Base-by-base conservation (phyloP, 2,329 filamentous ascomycete genomes). In the Phaeoacremonium minimum region DNA sequence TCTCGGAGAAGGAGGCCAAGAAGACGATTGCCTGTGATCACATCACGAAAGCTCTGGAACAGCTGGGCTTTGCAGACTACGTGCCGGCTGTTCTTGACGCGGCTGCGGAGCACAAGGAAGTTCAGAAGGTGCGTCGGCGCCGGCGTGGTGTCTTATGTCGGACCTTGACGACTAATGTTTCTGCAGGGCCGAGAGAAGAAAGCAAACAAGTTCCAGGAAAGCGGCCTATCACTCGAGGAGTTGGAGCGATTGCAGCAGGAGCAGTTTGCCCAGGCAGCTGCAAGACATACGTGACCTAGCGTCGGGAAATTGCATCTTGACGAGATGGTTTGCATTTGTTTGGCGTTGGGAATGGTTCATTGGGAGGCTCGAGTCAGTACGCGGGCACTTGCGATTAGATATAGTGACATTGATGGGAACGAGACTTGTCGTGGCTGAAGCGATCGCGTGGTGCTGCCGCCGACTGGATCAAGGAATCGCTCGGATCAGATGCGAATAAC, bases 21-120 rank as follows among this genome's bases (percentile, higher is more conserved):
- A 98, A 98, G 75, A 98, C 93, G 4, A 98, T 98, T 51, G 91
- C 91, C 11, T 95, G 88, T 61, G 93, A 98, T 54, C 93, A 98
- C 67, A 94, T 98, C 52, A 94, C 91, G 55, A 91, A 91, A 56
- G 93, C 93, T 1, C 75, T 98, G 29, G 86, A 91, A 51, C 87
- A 95, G 52, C 77, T 98, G 15, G 93, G 91, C 2, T 98, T 97
- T 60, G 76, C 82, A 8, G 89, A 95, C 50, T 98, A 97, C 56
- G 86, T 98, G 6, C 80, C 84, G 13, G 86, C 90, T 41, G 87
- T 98, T 11, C 66, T 89, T 38, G 86, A 88, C 48, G 88, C 93
- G 8, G 90, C 90, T 3, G 83, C 83, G 37, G 87, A 95, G 56
- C 93, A 96, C 61, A 96, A 95, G 63, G 89, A 94, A 57, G 82